Evolutionary conservation across 441 rosid genomes (phyloP).

Genomic region (Adansonia madagascariensis): DNA sequence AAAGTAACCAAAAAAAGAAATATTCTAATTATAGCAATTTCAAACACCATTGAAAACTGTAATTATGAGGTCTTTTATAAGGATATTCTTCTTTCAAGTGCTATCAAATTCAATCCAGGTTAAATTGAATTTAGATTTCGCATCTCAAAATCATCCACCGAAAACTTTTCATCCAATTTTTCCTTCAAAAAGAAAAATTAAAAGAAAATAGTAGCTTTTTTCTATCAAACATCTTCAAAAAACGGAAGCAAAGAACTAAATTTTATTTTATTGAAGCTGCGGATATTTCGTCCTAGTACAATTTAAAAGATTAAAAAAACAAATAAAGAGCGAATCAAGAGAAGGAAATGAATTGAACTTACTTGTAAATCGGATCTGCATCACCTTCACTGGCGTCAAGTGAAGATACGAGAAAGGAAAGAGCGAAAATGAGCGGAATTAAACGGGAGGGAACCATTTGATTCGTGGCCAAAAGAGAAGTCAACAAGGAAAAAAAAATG

Average conservation of each 20-base stretch:
- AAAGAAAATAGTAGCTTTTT: neutral
- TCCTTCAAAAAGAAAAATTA: neutral
- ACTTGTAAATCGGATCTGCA: slow-evolving; percentile 30
- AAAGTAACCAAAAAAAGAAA: neutral
- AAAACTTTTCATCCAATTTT: neutral
- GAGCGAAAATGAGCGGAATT: slow-evolving; percentile 20
- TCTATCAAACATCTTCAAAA: neutral
- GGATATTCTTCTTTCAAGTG: neutral
- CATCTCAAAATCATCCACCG: neutral
- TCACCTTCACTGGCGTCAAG: slow-evolving; percentile 29
- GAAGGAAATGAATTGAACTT: slow-evolving; percentile 12
- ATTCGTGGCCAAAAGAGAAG: slow-evolving; percentile 11
- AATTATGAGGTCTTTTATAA: neutral
- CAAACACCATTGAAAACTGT: neutral
- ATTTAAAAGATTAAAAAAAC: neutral
- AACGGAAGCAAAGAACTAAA: neutral
- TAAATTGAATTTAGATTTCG: slow-evolving; percentile 5
- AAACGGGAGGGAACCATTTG: slow-evolving; percentile 21
- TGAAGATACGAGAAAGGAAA: slow-evolving; percentile 11
- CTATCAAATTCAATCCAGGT: neutral
- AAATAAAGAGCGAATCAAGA: neutral
- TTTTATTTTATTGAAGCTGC: neutral
- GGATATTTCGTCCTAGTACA: neutral
- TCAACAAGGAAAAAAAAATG: slow-evolving; percentile 15
- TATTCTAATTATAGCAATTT: slow-evolving; percentile 3